Base-by-base conservation (phyloP, 257 asterid species). In the Ligustrum vulgare region DNA sequence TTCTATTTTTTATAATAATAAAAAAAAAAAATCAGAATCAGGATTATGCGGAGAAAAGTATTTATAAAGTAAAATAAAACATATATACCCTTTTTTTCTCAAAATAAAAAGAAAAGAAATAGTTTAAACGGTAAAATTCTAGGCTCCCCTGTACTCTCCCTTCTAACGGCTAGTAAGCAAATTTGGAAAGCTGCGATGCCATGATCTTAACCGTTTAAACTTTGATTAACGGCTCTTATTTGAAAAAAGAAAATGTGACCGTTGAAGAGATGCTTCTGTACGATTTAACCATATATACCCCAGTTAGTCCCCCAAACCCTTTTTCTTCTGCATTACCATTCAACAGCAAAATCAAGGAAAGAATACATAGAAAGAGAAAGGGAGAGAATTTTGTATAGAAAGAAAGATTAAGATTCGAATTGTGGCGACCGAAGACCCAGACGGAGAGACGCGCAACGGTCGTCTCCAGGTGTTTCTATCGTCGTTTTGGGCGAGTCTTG, bases 381-480 rank as follows among this genome's bases (percentile, higher is more conserved):
- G 39, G 31, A 25, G 1, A 35, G 0, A 66, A 8, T 28, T 37
- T 4, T 8, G n/a, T n/a, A 4, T 8, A 25, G 15, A 56, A 64
- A 32, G 54, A 69, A 9, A 41, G 47, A 41, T 10, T 23, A 28
- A 28, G 31, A 28, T n/a, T 62, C 66, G 78, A 82, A 90, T 58
- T 18, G 97, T 91, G 97, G 97, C 96, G 89, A 83, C 87, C 71
- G 83, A 79, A 69, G 80, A 82, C 47, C 47, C 16, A 41, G 47
- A 41, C 10, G 47, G 47, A 11, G 47, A 41, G 91, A 80, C 87
- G 82, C 86, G 77, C 60, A 85, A 85, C 77, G 89, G 96, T 81
- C 91, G 94, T 86, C 91, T 92, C 87, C 91, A 82, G 54, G 83
- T 84, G 82, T 83, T 91, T 74, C 73, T 91, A 18, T 87, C 94